A percentile compares a stretch with the other conserved stretches of the same genome.
Evolutionary conservation across 148 eudicot genomes (phyloP).

Genomic region (Agrostemma githago): DNA sequence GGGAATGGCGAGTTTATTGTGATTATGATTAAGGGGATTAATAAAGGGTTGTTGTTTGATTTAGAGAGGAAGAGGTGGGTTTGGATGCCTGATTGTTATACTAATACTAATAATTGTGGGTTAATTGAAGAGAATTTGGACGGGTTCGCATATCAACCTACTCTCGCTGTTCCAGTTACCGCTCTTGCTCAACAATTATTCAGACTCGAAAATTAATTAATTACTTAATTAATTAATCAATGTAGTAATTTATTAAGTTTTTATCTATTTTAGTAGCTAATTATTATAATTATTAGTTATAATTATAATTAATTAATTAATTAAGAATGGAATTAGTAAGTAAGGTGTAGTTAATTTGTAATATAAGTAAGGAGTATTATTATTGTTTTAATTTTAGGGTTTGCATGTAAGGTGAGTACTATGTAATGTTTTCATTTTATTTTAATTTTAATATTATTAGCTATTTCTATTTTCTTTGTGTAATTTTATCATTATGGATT

Average conservation of each 20-base stretch:
- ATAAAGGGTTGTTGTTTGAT: conserved; percentile 66
- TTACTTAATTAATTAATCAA: too few relatives aligned
- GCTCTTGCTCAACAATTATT: conserved; percentile 60
- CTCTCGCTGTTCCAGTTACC: conserved; percentile 70
- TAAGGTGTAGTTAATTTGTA: neutral
- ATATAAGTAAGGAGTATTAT: neutral
- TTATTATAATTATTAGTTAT: neutral
- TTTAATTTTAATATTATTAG: neutral
- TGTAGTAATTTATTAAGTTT: too few relatives aligned
- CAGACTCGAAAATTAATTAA: neutral
- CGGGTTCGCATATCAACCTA: conserved; percentile 80
- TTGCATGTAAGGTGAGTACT: neutral
- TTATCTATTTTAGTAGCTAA: too few relatives aligned
- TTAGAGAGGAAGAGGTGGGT: conserved; percentile 54
- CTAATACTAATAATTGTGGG: neutral
- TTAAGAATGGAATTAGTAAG: neutral
- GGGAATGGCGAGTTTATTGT: conserved; percentile 73
- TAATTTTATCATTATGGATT: neutral
- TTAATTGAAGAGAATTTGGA: conserved; percentile 39
- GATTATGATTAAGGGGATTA: conserved; percentile 44
- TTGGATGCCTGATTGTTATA: conserved; percentile 57
- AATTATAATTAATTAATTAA: neutral
- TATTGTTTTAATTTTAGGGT: neutral
- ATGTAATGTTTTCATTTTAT: neutral
- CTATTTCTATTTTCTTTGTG: neutral